Conservation (phyloP, 2,329 filamentous ascomycete genomes). For the Colletotrichum gigasporum region DNA sequence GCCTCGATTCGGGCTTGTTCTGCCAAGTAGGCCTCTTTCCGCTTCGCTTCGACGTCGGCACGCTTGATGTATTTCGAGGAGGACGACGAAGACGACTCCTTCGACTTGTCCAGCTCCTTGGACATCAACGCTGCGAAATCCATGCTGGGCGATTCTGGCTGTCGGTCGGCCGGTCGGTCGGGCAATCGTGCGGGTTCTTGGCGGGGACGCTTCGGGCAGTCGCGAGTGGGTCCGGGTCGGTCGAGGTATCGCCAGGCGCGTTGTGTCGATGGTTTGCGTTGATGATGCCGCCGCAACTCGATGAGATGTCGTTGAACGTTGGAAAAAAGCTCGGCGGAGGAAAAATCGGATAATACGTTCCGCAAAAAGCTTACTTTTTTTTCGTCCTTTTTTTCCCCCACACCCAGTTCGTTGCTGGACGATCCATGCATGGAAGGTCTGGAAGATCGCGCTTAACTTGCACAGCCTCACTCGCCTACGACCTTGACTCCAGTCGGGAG, state of each 20-base stretch:
- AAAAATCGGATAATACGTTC: constrained; percentile 24
- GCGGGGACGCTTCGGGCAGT: not conserved
- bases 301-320: constrained; percentile 24
- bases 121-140: constrained; percentile 96
- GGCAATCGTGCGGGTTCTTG: not conserved
- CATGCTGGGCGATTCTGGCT: constrained; percentile 64
- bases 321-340: not conserved
- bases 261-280: not conserved
- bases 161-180: not conserved
- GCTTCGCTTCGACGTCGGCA: constrained; percentile 84
- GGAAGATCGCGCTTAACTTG: constrained; percentile 32
- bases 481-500: constrained; percentile 30
- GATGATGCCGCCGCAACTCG: not conserved
- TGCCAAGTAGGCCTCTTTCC: constrained; percentile 80
- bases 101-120: constrained; percentile 88
- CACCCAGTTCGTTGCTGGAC: constrained; percentile 26
- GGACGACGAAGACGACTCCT: constrained; percentile 49
- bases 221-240: not conserved
- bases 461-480: constrained; percentile 33
- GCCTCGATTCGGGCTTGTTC: constrained; percentile 81
- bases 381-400: constrained; percentile 17
- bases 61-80: constrained; percentile 84
- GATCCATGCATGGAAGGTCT: constrained; percentile 32
- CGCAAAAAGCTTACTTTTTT: constrained; percentile 25
- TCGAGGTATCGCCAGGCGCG: not conserved